A percentile compares a stretch with the other conserved stretches of the same genome.
These are phyloP conservation scores for Ricinus communis DNA, from an alignment of 345 rosid species.

Conservation along the genomic window DNA sequence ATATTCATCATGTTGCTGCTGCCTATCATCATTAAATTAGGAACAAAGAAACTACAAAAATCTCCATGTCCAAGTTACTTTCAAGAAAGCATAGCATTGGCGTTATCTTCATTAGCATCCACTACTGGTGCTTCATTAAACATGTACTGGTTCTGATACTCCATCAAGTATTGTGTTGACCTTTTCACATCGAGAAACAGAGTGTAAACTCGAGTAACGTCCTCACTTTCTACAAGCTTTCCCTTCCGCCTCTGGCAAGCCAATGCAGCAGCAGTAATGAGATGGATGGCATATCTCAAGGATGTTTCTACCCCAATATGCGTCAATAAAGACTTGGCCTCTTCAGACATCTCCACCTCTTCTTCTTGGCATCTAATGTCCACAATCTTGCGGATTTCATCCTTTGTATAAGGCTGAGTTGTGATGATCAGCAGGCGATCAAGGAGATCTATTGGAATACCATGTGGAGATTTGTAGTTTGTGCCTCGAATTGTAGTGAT, in stretches of 20 bases:
- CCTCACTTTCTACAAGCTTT: slow-evolving; percentile 71
- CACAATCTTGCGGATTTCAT: slow-evolving; percentile 74
- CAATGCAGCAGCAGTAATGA: slow-evolving; percentile 76
- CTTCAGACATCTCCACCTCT: slow-evolving; percentile 83
- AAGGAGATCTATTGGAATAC: slow-evolving; percentile 92
- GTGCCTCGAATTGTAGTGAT: slow-evolving; percentile 90
- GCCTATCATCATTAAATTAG: not conserved
- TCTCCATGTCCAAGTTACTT: not conserved
- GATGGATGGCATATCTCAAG: slow-evolving; percentile 87
- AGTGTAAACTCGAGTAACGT: slow-evolving; percentile 65
- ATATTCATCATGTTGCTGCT: not conserved
- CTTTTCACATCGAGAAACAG: slow-evolving; percentile 91
- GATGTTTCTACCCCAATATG: slow-evolving; percentile 85
- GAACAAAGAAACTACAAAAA: not conserved
- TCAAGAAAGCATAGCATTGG: slow-evolving; percentile 50
- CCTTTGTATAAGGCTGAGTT: slow-evolving; percentile 75
- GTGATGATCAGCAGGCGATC: slow-evolving; percentile 87
- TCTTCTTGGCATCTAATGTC: slow-evolving; percentile 96
- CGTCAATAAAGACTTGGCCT: slow-evolving; percentile 74
- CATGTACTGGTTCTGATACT: slow-evolving; percentile 86
- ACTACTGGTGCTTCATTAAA: slow-evolving; percentile 54
- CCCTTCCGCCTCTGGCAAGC: slow-evolving; percentile 84
- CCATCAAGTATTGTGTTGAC: slow-evolving; percentile 88
- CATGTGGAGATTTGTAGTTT: slow-evolving; percentile 89
- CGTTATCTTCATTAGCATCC: slow-evolving; percentile 46